Conservation (phyloP, 2,329 filamentous ascomycete species). For the Fusarium humuli region DNA sequence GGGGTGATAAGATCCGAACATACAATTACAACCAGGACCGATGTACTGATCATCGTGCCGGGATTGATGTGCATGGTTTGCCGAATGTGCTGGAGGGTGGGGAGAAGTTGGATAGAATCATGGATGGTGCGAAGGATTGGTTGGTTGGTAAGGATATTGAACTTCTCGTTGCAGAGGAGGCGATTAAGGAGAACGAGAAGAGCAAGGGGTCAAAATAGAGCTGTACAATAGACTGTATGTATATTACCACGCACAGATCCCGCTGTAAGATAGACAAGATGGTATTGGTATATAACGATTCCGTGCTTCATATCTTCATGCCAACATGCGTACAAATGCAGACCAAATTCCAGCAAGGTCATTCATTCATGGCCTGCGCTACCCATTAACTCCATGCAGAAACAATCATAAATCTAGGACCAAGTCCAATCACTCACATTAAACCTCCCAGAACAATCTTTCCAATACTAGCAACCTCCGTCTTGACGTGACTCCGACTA, state of each 20-base stretch:
- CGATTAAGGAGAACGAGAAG: conserved; percentile 48
- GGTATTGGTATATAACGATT: conserved; percentile 18
- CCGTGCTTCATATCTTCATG: conserved; percentile 28
- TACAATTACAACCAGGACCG: conserved; percentile 84
- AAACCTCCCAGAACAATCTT: conserved; percentile 91
- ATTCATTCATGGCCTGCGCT: conserved; percentile 36
- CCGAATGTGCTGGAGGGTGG: conserved; percentile 82
- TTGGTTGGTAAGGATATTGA: conserved; percentile 80
- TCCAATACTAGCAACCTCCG: conserved; percentile 85
- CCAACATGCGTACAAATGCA: conserved; percentile 8
- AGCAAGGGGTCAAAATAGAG: conserved; percentile 22
- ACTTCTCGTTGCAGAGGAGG: conserved; percentile 74
- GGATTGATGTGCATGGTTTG: conserved; percentile 81
- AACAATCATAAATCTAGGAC: not conserved
- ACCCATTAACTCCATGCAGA: conserved; percentile 39
- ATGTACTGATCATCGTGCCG: conserved; percentile 89
- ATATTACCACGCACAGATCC: conserved; percentile 28
- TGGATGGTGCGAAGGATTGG: conserved; percentile 83
- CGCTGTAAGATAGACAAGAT: conserved; percentile 29
- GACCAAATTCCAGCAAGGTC: conserved; percentile 39
- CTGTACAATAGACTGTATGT: conserved; percentile 18
- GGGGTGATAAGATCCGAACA: conserved; percentile 93
- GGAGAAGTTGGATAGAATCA: conserved; percentile 76
- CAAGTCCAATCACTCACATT: conserved; percentile 61
- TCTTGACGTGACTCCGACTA: conserved; percentile 79